phyloP scores from a whole-genome alignment of 2,329 filamentous ascomycete genomes.

The Epichloe bromicola region DNA sequence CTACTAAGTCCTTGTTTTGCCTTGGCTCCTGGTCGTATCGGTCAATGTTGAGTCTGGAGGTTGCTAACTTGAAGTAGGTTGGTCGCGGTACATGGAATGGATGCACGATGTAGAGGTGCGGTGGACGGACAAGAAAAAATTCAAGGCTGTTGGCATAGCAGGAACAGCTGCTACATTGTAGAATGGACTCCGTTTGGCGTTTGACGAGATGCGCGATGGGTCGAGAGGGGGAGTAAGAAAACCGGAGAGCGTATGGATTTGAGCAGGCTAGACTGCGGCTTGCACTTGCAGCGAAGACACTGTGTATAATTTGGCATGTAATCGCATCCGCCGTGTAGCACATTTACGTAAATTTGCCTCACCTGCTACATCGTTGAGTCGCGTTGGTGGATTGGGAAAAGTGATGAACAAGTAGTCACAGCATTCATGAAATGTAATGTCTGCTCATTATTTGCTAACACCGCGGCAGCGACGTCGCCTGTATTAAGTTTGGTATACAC shows the following conservation, averaged over 20 bases:
- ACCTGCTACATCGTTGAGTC: no score
- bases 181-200: not conserved
- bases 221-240: not conserved
- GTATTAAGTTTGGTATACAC: slow-evolving; percentile 9
- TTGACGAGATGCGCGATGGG: not conserved
- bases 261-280: not conserved
- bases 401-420: not conserved
- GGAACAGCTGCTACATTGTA: slow-evolving; percentile 45
- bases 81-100: slow-evolving; percentile 92
- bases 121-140: slow-evolving; percentile 48
- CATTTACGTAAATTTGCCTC: no score
- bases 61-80: slow-evolving; percentile 41
- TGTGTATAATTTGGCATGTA: not conserved
- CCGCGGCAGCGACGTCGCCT: not conserved
- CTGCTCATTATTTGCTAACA: not conserved
- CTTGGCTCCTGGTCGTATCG: not conserved
- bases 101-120: slow-evolving; percentile 66
- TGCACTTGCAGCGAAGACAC: not conserved
- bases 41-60: not conserved
- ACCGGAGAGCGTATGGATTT: not conserved
- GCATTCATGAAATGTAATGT: not conserved
- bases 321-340: not conserved
- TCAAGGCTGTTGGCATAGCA: slow-evolving; percentile 50
- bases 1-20: not conserved
- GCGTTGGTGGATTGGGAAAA: no score